A percentile compares a stretch with the other conserved stretches of the same genome.
phyloP scores from a whole-genome alignment of 352 stramenopile species.

The Pythium vanterpoolii region DNA sequence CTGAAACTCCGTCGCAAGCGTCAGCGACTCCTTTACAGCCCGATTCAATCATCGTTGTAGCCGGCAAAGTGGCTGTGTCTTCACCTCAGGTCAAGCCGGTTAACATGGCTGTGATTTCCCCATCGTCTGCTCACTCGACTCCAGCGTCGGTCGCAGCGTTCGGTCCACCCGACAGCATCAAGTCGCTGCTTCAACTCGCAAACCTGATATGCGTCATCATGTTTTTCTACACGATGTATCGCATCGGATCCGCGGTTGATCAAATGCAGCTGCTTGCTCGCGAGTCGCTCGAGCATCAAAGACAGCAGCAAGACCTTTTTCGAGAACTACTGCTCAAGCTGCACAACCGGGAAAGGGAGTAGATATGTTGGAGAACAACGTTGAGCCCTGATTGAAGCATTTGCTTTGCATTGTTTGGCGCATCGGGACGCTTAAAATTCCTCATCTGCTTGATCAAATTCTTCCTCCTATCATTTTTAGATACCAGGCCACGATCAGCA shows the following conservation, averaged over 20 bases:
- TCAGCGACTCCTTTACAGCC: too few relatives aligned
- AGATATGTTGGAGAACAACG: background rate
- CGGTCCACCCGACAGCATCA: background rate
- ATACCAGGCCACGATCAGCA: background rate
- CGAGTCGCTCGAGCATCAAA: slow-evolving; percentile 55
- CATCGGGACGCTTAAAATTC: slow-evolving; percentile 21
- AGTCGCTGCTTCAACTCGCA: slow-evolving; percentile 34
- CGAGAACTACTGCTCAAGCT: slow-evolving; percentile 52
- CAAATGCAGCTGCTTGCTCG: slow-evolving; percentile 58
- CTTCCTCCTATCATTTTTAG: slow-evolving; percentile 25
- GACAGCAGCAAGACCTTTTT: slow-evolving; percentile 62
- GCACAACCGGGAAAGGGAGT: slow-evolving; percentile 3
- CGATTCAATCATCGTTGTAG: background rate
- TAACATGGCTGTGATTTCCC: background rate
- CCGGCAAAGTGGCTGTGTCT: background rate
- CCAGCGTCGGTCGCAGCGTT: background rate
- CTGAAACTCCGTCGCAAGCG: background rate
- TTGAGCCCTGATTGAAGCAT: background rate
- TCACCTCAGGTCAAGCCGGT: background rate
- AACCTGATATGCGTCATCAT: slow-evolving; percentile 53
- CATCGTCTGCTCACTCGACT: background rate
- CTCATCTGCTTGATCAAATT: slow-evolving; percentile 35
- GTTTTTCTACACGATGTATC: slow-evolving; percentile 72
- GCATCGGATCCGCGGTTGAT: slow-evolving; percentile 46
- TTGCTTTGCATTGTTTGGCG: background rate